Percentiles rank a stretch among this genome's conserved stretches.
Evolutionary conservation across 345 rosid species (phyloP).

Genomic region (Gossypium anomalum): DNA sequence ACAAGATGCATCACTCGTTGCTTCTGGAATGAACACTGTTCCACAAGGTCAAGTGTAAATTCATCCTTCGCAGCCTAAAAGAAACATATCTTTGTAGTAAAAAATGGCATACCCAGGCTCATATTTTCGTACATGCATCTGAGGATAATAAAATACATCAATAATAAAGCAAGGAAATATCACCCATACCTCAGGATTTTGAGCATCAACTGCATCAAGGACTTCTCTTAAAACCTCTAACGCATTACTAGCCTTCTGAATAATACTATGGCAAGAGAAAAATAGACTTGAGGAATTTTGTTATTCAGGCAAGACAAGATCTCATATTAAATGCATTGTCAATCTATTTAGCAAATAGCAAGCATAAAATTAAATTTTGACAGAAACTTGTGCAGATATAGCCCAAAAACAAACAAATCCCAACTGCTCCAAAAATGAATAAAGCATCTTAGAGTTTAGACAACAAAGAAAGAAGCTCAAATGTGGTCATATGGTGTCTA

Average conservation of each 20-base stretch:
- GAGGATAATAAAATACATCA: neutral
- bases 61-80: constrained; percentile 81
- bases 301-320: neutral
- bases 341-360: neutral
- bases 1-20: constrained; percentile 90
- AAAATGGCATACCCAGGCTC: neutral
- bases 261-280: constrained; percentile 47
- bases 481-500: neutral
- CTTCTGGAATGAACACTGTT: constrained; percentile 98
- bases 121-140: constrained; percentile 13
- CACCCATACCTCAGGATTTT: constrained; percentile 64
- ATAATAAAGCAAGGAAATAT: constrained; percentile 6
- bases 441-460: neutral
- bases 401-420: neutral
- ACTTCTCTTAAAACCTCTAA: constrained; percentile 86
- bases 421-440: neutral
- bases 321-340: neutral
- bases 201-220: constrained; percentile 76
- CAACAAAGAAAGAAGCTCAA: constrained; percentile 1
- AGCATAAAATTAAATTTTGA: neutral
- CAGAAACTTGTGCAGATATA: no score
- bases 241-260: constrained; percentile 84
- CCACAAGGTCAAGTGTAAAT: constrained; percentile 98
- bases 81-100: constrained; percentile 15
- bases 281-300: constrained; percentile 5